Conservation (phyloP, 2,329 filamentous ascomycete species). For the Fusarium aywerte region DNA sequence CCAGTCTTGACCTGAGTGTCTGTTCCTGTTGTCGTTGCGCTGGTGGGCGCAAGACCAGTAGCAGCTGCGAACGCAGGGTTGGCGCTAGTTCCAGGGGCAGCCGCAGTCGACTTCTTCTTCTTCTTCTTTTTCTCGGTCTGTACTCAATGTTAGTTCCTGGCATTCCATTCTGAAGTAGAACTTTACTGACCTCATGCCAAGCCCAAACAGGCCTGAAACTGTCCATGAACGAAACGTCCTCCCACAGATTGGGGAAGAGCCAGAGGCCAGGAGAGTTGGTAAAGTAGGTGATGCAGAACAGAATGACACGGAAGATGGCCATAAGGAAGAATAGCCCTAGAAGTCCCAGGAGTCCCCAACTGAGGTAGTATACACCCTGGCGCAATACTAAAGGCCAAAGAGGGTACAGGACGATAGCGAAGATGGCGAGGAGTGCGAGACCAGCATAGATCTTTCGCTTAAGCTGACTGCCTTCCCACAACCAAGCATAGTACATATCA, state of each 20-base stretch:
- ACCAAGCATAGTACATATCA: constrained; percentile 95
- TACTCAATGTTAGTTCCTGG: constrained; percentile 34
- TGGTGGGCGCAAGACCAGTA: constrained; percentile 63
- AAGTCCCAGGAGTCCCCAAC: constrained; percentile 90
- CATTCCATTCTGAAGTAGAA: background rate
- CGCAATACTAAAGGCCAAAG: constrained; percentile 93
- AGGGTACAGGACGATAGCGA: constrained; percentile 92
- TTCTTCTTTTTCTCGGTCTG: constrained; percentile 58
- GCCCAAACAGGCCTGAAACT: constrained; percentile 97
- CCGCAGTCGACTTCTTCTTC: constrained; percentile 64
- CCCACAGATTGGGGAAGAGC: constrained; percentile 97
- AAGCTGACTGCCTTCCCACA: constrained; percentile 93
- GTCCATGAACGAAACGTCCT: constrained; percentile 98
- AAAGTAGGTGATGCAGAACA: constrained; percentile 95
- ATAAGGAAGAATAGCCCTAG: constrained; percentile 96
- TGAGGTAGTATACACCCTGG: constrained; percentile 96
- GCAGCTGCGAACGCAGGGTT: constrained; percentile 61
- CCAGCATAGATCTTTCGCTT: constrained; percentile 92
- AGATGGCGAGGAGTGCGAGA: constrained; percentile 83
- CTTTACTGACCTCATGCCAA: constrained; percentile 86
- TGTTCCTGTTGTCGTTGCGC: constrained; percentile 67
- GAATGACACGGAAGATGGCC: constrained; percentile 94
- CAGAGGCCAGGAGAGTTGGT: constrained; percentile 87
- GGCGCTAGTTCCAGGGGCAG: constrained; percentile 50
- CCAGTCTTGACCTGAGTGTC: constrained; percentile 63